These are phyloP conservation scores for Erysiphe pulchra DNA, from an alignment of 2,329 filamentous ascomycete species.

Conservation along the genomic window DNA sequence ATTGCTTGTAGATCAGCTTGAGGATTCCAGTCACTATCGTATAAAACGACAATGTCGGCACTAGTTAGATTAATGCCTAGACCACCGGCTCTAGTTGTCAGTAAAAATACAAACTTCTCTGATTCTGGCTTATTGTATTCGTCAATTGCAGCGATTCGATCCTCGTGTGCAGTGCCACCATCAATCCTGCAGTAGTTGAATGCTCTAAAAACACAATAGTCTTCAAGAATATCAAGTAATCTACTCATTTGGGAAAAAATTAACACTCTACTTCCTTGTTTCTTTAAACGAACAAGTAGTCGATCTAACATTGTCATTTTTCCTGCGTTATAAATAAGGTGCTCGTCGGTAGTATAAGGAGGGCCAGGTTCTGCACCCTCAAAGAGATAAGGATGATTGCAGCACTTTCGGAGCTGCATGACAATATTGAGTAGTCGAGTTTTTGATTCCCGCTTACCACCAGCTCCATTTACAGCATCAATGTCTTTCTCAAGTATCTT, in stretches of 20 bases:
- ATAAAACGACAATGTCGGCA: constrained; percentile 87
- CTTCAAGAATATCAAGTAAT: constrained; percentile 84
- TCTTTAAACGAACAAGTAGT: constrained; percentile 57
- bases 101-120: constrained; percentile 86
- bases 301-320: constrained; percentile 97
- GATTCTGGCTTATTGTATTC: constrained; percentile 93
- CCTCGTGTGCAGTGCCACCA: constrained; percentile 86
- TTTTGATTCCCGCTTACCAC: constrained; percentile 91
- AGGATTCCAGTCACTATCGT: constrained; percentile 97
- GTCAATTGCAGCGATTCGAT: constrained; percentile 90
- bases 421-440: constrained; percentile 93
- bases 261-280: constrained; percentile 77
- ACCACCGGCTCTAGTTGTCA: constrained; percentile 87
- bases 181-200: constrained; percentile 97
- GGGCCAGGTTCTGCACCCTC: constrained; percentile 93
- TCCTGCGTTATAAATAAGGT: constrained; percentile 74
- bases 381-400: constrained; percentile 94
- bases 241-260: constrained; percentile 99
- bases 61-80: constrained; percentile 89
- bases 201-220: constrained; percentile 88
- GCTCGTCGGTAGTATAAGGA: constrained; percentile 93
- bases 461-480: constrained; percentile 89
- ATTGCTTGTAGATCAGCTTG: constrained; percentile 96
- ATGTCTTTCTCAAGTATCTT: constrained; percentile 99
- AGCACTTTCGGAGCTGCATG: constrained; percentile 97